Percentiles rank a stretch among this genome's conserved stretches.
Conservation (phyloP, 2,329 filamentous ascomycete species). For the Exophiala calicioides region DNA sequence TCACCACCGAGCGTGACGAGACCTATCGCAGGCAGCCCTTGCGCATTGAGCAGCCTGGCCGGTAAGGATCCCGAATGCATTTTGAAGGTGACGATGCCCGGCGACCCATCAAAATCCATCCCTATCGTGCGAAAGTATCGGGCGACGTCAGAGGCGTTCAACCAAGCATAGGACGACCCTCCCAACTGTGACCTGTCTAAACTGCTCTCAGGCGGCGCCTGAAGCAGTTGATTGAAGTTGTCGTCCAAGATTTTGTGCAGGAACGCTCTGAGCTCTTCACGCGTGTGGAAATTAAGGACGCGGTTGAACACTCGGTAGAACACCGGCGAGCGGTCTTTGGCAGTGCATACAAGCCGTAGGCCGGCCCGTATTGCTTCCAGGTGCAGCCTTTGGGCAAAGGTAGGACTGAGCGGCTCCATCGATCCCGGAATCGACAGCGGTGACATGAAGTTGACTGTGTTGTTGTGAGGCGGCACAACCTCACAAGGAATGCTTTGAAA, state of each 20-base stretch:
- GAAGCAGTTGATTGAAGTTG: constrained; percentile 1
- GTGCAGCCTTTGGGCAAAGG: constrained; percentile 6
- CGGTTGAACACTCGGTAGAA: constrained; percentile 4
- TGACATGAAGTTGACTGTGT: constrained; percentile 1
- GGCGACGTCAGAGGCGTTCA: constrained; percentile 5
- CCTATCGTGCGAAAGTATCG: constrained; percentile 5
- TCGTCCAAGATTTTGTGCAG: not conserved
- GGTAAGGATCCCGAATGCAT: constrained; percentile 1
- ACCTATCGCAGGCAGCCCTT: not conserved
- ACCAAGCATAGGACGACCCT: constrained; percentile 1
- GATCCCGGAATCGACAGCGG: not conserved
- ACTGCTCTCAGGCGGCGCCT: constrained; percentile 1
- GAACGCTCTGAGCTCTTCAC: constrained; percentile 2
- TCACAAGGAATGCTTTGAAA: not conserved
- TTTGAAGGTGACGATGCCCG: not conserved
- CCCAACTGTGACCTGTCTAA: not conserved
- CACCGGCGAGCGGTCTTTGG: not conserved
- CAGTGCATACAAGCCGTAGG: not conserved
- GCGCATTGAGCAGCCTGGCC: not conserved
- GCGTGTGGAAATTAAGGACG: not conserved
- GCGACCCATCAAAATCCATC: constrained; percentile 3
- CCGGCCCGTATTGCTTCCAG: constrained; percentile 2
- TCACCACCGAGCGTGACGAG: not conserved
- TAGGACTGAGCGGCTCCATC: not conserved
- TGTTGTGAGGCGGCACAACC: not conserved